phyloP scores from a whole-genome alignment of 1,284 basidiomycete species.

The Cryptococcus floricola region DNA sequence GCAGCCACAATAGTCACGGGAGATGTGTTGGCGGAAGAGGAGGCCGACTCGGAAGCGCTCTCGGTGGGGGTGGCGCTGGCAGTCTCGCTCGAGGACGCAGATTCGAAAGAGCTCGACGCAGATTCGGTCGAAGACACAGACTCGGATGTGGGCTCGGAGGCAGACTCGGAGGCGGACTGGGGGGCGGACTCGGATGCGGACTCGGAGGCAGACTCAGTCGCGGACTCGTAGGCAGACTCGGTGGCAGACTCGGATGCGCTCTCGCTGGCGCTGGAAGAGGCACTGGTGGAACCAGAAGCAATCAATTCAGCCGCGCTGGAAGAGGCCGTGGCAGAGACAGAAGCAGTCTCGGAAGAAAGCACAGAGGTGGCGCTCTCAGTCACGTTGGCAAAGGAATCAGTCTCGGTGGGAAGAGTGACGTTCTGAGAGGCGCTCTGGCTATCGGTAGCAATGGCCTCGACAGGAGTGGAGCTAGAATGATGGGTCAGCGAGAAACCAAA shows the following conservation, averaged over 20 bases:
- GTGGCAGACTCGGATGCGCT: slow-evolving; percentile 2
- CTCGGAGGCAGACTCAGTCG: not conserved
- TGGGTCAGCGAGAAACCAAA: not conserved
- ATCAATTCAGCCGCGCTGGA: not conserved
- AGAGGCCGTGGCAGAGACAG: not conserved
- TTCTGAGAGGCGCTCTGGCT: not conserved
- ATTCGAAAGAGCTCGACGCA: slow-evolving; percentile 1
- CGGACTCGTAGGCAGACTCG: not conserved
- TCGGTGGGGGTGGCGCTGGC: slow-evolving; percentile 4
- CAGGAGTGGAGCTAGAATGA: too few species aligned
- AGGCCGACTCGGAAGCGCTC: not conserved
- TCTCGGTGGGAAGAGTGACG: not conserved
- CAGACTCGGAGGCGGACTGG: not conserved
- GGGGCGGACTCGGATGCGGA: too few species aligned
- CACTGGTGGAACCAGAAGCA: not conserved
- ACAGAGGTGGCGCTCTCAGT: slow-evolving; percentile 1
- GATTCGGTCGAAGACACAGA: not conserved
- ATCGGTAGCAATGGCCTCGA: not conserved
- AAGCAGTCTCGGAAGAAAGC: slow-evolving; percentile 4
- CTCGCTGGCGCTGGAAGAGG: not conserved
- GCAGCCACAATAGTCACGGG: slow-evolving; percentile 22
- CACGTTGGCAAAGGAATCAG: not conserved
- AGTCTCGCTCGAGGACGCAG: slow-evolving; percentile 1
- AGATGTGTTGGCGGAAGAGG: not conserved
- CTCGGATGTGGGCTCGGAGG: not conserved